These are phyloP conservation scores for Bolboschoenus planiculmis DNA, from an alignment of 176 grass and related monocot genomes.

Conservation along the genomic window DNA sequence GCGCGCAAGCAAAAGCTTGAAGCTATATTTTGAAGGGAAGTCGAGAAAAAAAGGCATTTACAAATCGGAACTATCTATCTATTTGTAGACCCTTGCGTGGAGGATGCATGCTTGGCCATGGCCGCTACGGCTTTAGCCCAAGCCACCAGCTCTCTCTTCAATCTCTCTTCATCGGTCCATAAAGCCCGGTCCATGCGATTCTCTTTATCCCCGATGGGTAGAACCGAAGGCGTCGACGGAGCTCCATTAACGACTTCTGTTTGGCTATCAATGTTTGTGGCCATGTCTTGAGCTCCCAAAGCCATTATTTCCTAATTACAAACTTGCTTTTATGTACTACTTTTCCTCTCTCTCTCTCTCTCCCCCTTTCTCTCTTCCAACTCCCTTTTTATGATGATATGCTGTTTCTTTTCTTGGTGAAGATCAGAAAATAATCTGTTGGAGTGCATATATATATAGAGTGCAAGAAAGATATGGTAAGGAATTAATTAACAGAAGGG, in stretches of 20 bases:
- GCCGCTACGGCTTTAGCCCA: slow-evolving; percentile 73
- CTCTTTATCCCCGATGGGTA: slow-evolving; percentile 14
- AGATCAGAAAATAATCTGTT: not conserved
- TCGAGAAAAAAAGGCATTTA: not conserved
- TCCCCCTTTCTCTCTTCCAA: not conserved
- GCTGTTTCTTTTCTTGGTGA: slow-evolving; percentile 1
- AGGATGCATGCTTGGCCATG: slow-evolving; percentile 31
- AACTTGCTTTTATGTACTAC: not conserved
- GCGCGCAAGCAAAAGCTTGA: slow-evolving; percentile 6
- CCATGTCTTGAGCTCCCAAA: slow-evolving; percentile 15
- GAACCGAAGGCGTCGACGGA: not conserved
- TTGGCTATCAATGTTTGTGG: not conserved
- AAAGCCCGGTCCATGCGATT: slow-evolving; percentile 33
- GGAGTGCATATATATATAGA: not conserved
- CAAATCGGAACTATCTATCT: not conserved
- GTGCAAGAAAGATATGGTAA: not conserved
- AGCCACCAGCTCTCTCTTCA: slow-evolving; percentile 62
- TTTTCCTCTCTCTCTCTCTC: not conserved
- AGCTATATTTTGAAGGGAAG: not conserved
- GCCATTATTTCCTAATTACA: slow-evolving; percentile 4
- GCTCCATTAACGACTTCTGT: not conserved
- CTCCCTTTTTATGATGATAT: too few relatives aligned
- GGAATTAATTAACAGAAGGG: not conserved
- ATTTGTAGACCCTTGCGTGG: not conserved
- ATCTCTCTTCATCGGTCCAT: slow-evolving; percentile 51